These are phyloP conservation scores for Pisolithus marmoratus DNA, from an alignment of 768 basidiomycete genomes.

Conservation along the genomic window DNA sequence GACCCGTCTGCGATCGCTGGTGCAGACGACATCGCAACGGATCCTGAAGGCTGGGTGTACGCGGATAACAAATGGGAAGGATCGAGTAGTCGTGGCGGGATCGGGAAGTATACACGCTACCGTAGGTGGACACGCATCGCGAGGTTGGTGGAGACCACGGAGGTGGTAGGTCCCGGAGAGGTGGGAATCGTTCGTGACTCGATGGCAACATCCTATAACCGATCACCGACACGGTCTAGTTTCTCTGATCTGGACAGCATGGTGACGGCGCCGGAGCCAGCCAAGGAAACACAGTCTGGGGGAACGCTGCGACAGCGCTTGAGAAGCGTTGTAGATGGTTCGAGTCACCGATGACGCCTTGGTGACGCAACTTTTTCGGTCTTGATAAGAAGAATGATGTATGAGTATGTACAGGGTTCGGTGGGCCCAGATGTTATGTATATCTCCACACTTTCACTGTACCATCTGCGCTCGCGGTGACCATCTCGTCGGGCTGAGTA, in stretches of 20 bases:
- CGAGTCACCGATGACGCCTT: slow-evolving; percentile 10
- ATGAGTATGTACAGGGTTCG: not conserved
- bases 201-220: slow-evolving; percentile 19
- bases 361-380: not conserved
- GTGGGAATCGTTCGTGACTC: slow-evolving; percentile 27
- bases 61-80: slow-evolving; percentile 95
- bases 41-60: slow-evolving; percentile 89
- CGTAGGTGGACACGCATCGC: slow-evolving; percentile 86
- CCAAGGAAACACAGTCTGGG: slow-evolving; percentile 10
- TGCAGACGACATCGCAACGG: slow-evolving; percentile 56
- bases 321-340: slow-evolving; percentile 25
- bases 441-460: slow-evolving; percentile 85
- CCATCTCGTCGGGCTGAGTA: slow-evolving; percentile 70
- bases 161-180: slow-evolving; percentile 40
- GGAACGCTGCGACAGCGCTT: slow-evolving; percentile 23
- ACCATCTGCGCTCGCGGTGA: slow-evolving; percentile 89
- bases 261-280: slow-evolving; percentile 17
- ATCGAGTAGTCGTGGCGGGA: slow-evolving; percentile 66
- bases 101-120: slow-evolving; percentile 89
- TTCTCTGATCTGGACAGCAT: slow-evolving; percentile 27
- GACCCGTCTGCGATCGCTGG: slow-evolving; percentile 25
- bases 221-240: slow-evolving; percentile 24
- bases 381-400: no score
- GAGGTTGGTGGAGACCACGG: slow-evolving; percentile 65
- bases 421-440: slow-evolving; percentile 18